phyloP scores from a whole-genome alignment of 345 rosid genomes.

The Physaria fendleri region DNA sequence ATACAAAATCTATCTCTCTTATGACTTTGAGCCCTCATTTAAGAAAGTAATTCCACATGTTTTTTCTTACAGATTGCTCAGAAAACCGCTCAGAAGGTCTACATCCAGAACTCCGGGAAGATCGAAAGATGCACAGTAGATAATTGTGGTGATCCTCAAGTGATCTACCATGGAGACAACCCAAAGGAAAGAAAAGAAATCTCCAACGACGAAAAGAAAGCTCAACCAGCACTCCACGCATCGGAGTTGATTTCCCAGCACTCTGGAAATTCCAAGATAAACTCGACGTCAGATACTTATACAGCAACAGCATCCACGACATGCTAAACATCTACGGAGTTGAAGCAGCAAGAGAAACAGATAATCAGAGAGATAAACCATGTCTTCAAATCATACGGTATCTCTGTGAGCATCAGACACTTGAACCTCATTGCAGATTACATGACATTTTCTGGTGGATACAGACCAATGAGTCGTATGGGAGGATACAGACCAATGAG shows the following conservation, averaged over 20 bases:
- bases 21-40: not conserved
- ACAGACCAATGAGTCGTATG: no score
- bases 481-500: no score
- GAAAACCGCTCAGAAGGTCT: conserved; percentile 75
- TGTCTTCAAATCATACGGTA: conserved; percentile 72
- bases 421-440: conserved; percentile 78
- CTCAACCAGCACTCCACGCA: conserved; percentile 60
- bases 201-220: conserved; percentile 43
- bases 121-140: conserved; percentile 57
- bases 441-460: conserved; percentile 81
- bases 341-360: conserved; percentile 91
- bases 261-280: conserved; percentile 64
- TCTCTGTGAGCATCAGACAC: conserved; percentile 73
- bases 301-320: conserved; percentile 71
- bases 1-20: not conserved
- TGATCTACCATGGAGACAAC: conserved; percentile 67
- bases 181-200: conserved; percentile 58
- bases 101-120: conserved; percentile 72
- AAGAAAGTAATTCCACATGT: not conserved
- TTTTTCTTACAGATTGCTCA: conserved; percentile 54
- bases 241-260: conserved; percentile 68
- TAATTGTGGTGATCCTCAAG: conserved; percentile 58
- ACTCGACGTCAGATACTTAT: conserved; percentile 71
- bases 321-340: conserved; percentile 81
- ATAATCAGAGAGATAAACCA: conserved; percentile 77